Percentiles rank a stretch among this genome's conserved stretches.
Evolutionary conservation across 2,329 filamentous ascomycete species (phyloP).

Genomic region (Hypoxylon sp.): DNA sequence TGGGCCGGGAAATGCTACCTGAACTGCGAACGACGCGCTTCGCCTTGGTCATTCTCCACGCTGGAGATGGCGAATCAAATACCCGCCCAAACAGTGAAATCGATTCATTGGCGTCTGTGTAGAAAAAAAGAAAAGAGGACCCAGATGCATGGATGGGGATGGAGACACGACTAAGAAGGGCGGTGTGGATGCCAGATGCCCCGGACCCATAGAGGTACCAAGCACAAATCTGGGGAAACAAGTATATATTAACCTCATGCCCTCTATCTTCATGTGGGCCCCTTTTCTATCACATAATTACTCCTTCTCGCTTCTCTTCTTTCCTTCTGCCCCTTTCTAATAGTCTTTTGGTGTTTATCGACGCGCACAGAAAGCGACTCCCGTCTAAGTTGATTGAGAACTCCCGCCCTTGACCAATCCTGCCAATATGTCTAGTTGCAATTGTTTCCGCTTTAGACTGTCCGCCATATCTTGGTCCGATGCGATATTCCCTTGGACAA

Average conservation of each 20-base stretch:
- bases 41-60: no score
- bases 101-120: no score
- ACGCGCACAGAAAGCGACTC: background rate
- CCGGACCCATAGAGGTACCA: slow-evolving; percentile 17
- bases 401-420: slow-evolving; percentile 16
- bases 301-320: background rate
- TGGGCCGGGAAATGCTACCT: no score
- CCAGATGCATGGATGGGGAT: slow-evolving; percentile 14
- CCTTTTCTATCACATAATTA: slow-evolving; percentile 9
- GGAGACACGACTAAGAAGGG: slow-evolving; percentile 12
- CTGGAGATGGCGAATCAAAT: slow-evolving; percentile 2
- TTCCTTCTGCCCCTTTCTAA: background rate
- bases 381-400: slow-evolving; percentile 1
- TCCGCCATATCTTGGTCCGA: slow-evolving; percentile 23
- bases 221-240: slow-evolving; percentile 15
- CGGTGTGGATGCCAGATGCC: slow-evolving; percentile 18
- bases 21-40: no score
- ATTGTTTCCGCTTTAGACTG: slow-evolving; percentile 23
- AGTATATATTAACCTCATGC: slow-evolving; percentile 26
- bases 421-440: slow-evolving; percentile 32
- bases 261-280: background rate
- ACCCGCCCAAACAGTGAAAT: no score
- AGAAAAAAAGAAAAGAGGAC: slow-evolving; percentile 14
- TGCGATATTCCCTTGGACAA: slow-evolving; percentile 29
- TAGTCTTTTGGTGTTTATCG: background rate